Conservation (phyloP, 179 eudicot genomes). For the Dionaea muscipula region DNA sequence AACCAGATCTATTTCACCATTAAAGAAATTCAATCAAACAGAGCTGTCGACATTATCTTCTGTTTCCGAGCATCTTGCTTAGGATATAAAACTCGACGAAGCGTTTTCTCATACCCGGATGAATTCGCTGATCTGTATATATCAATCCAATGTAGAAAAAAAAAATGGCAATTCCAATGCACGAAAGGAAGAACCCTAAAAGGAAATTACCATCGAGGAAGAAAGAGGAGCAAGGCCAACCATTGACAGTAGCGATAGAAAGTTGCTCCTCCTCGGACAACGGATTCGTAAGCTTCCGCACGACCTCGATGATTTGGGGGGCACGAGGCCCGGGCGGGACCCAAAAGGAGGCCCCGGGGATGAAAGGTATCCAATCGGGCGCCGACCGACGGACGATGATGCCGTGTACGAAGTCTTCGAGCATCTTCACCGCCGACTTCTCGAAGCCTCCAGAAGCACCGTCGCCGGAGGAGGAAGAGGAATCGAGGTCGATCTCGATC, state of each 20-base stretch:
- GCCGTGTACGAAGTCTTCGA: slow-evolving; percentile 47
- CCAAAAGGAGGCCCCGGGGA: slow-evolving; percentile 64
- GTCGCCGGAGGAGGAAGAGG: slow-evolving; percentile 9
- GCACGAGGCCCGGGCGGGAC: slow-evolving; percentile 25
- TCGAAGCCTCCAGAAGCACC: slow-evolving; percentile 5
- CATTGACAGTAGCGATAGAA: slow-evolving; percentile 25
- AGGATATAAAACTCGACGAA: not conserved
- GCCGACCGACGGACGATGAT: slow-evolving; percentile 47
- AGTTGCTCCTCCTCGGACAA: slow-evolving; percentile 28
- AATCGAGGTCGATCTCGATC: slow-evolving; percentile 42
- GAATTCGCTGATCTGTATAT: not conserved
- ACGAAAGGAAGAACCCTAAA: not conserved
- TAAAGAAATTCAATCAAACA: no score
- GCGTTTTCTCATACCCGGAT: not conserved
- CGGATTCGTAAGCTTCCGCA: slow-evolving; percentile 25
- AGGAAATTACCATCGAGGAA: slow-evolving; percentile 28
- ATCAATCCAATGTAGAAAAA: not conserved
- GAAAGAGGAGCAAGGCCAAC: slow-evolving; percentile 40
- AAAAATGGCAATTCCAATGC: not conserved
- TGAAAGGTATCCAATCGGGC: slow-evolving; percentile 66
- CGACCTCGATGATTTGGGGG: slow-evolving; percentile 17
- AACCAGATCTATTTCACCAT: no score
- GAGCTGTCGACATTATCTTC: no score
- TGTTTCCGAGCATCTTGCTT: no score
- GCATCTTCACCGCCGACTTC: slow-evolving; percentile 18